Evolutionary conservation across 441 rosid species (phyloP).

Genomic region (Euphorbia celastroides): DNA sequence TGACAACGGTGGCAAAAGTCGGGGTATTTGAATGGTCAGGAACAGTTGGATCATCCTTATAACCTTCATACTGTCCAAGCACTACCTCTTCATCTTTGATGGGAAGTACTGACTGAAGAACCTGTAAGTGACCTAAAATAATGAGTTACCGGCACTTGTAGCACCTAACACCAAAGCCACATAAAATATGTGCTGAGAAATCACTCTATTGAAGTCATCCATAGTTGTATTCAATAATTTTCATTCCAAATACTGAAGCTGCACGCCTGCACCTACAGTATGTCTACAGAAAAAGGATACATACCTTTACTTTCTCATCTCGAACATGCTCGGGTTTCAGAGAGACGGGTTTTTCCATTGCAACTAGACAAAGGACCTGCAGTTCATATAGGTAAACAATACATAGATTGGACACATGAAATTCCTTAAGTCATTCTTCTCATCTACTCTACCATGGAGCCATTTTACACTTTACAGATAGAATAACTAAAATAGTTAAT

Average conservation of each 20-base stretch:
- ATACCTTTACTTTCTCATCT: slow-evolving; percentile 98
- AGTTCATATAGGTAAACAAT: slow-evolving; percentile 17
- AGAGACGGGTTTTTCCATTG: slow-evolving; percentile 97
- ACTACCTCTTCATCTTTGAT: slow-evolving; percentile 89
- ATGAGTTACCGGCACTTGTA: slow-evolving; percentile 19
- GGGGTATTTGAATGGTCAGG: slow-evolving; percentile 91
- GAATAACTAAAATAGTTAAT: no score
- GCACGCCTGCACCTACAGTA: background rate
- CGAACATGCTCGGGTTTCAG: slow-evolving; percentile 96
- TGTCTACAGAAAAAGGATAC: slow-evolving; percentile 1
- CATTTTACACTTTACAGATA: no score
- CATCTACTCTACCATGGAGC: background rate
- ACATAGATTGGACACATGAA: slow-evolving; percentile 4
- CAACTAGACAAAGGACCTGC: slow-evolving; percentile 92
- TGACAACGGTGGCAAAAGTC: slow-evolving; percentile 81
- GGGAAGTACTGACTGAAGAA: slow-evolving; percentile 90
- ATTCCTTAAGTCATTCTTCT: background rate
- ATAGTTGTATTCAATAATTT: background rate
- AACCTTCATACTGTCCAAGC: slow-evolving; percentile 94
- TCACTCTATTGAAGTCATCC: background rate
- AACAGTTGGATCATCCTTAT: slow-evolving; percentile 87
- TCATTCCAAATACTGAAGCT: background rate
- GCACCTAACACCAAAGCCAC: slow-evolving; percentile 8
- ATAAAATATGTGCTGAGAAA: background rate
- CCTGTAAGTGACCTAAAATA: slow-evolving; percentile 41